A percentile compares a stretch with the other conserved stretches of the same genome.
Conservation (phyloP, 495 filamentous ascomycete species). For the Penicillium ucsense region DNA sequence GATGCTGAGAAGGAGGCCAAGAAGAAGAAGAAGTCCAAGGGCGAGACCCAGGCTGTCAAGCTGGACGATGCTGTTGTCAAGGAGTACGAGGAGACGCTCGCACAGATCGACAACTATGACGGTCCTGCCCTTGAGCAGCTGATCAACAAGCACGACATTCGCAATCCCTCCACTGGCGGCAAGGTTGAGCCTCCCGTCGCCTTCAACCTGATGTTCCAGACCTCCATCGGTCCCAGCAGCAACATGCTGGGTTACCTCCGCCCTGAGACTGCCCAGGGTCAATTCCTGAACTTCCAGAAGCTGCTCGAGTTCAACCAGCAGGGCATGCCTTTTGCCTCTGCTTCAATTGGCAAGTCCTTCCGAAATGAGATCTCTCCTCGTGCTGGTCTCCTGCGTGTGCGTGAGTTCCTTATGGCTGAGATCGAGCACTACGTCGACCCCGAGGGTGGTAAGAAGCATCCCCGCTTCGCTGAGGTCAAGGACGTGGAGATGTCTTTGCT, state of each 20-base stretch:
- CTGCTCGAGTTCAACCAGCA: slow-evolving; percentile 64
- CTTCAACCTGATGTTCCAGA: slow-evolving; percentile 72
- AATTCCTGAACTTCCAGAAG: slow-evolving; percentile 60
- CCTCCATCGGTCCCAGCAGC: slow-evolving; percentile 56
- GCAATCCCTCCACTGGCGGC: slow-evolving; percentile 52
- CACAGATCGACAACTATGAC: slow-evolving; percentile 63
- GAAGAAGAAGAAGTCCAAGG: slow-evolving; percentile 56
- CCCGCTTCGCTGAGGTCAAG: slow-evolving; percentile 53
- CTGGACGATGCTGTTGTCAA: slow-evolving; percentile 53
- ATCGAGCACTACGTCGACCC: slow-evolving; percentile 69
- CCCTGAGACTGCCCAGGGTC: slow-evolving; percentile 60
- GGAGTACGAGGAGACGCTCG: slow-evolving; percentile 61
- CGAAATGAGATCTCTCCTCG: slow-evolving; percentile 66
- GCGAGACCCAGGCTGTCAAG: slow-evolving; percentile 44
- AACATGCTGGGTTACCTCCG: slow-evolving; percentile 54
- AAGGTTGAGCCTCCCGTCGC: slow-evolving; percentile 53
- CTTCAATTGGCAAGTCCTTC: slow-evolving; percentile 69
- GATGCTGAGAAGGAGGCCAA: slow-evolving; percentile 56
- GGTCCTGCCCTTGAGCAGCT: slow-evolving; percentile 53
- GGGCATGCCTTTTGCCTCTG: slow-evolving; percentile 61
- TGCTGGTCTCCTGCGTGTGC: slow-evolving; percentile 55
- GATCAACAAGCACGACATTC: slow-evolving; percentile 56
- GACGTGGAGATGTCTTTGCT: slow-evolving; percentile 56
- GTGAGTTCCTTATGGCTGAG: slow-evolving; percentile 68
- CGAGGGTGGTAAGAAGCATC: slow-evolving; percentile 60